Evolutionary conservation across 345 rosid genomes (phyloP), one percentile per base, ranked within the genome.

Genomic region (Brassica incana): DNA sequence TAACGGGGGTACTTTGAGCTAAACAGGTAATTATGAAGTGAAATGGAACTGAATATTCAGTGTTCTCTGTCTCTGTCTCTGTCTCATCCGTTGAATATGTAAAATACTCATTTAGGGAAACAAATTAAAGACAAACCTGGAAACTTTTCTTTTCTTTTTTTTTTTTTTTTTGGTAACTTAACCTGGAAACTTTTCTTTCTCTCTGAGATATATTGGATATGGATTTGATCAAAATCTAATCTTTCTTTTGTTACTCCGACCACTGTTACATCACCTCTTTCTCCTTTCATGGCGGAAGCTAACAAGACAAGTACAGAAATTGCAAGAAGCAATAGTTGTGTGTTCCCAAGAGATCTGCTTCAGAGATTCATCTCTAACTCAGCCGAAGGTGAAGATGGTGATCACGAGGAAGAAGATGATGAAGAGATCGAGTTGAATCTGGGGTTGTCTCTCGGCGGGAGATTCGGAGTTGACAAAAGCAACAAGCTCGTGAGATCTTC

Each of bases 381-480:
- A 0, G 56, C 14, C 0, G 81, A 65, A 56, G 81, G 48, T 15
- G 76, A 74, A 45, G 61, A 52, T 3, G 75, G 80, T 4, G 81
- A 70, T 1, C 61, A 69, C 0, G 56, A 14, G 2, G 48, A 43
- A 12, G 56, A 48, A 12, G 61, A 54, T 2, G 61, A 54, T 54
- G 61, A 54, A 16, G 88, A 80, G 67, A 76, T 96, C 65, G 99
- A 96, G 86, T 86, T 96, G 54, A 93, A 86, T 85, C 94, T 96
- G 20, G 99, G 98, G 11, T 72, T 96, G 50, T 96, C 99, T 18
- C 85, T 93, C 2, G 97, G 97, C 59, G 99, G 99, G 2, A 85
- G 90, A 81, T 96, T 96, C 66, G 99, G 99, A 29, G 90, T 92
- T 45, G 97, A 96, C 62, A 88, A 84, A 71, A 85, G 79, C 64